A percentile compares a stretch with the other conserved stretches of the same genome.
Evolutionary conservation across 2,329 filamentous ascomycete genomes (phyloP).

Genomic region (Albophoma yamanashiensis): DNA sequence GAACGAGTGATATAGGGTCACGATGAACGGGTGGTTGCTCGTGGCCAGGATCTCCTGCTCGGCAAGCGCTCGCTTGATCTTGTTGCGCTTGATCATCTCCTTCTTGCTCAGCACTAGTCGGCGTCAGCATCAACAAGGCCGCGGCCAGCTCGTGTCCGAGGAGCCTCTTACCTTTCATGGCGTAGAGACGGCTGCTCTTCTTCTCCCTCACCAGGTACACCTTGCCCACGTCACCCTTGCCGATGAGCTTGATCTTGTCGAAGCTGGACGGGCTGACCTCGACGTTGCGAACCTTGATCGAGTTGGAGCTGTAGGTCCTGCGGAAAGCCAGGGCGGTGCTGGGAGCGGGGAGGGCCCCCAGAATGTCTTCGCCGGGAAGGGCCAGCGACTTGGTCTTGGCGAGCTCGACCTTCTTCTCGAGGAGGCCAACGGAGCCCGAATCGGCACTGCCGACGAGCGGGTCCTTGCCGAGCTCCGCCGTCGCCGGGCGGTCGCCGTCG

Average conservation of each 20-base stretch:
- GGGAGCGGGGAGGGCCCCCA: conserved; percentile 54
- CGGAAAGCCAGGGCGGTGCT: conserved; percentile 69
- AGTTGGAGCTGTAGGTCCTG: conserved; percentile 96
- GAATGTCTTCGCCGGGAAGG: conserved; percentile 35
- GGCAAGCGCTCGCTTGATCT: conserved; percentile 95
- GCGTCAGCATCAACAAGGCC: neutral
- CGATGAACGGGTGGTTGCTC: conserved; percentile 98
- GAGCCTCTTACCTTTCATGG: conserved; percentile 79
- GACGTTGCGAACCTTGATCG: conserved; percentile 95
- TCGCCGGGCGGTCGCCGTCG: conserved; percentile 61
- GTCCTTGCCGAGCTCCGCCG: conserved; percentile 79
- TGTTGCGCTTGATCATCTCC: conserved; percentile 99
- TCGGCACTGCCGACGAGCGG: conserved; percentile 47
- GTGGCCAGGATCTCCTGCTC: conserved; percentile 98
- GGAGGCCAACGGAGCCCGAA: conserved; percentile 26
- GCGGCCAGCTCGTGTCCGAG: neutral
- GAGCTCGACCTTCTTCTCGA: conserved; percentile 19
- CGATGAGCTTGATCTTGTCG: conserved; percentile 99
- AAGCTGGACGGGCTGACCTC: conserved; percentile 94
- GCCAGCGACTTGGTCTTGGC: conserved; percentile 23
- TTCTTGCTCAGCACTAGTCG: conserved; percentile 87
- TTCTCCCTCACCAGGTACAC: conserved; percentile 97
- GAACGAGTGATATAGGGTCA: conserved; percentile 97
- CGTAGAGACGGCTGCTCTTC: conserved; percentile 90
- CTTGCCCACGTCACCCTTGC: conserved; percentile 97